These are phyloP conservation scores for Mrakia frigida DNA, from an alignment of 768 basidiomycete genomes.

Conservation along the genomic window DNA sequence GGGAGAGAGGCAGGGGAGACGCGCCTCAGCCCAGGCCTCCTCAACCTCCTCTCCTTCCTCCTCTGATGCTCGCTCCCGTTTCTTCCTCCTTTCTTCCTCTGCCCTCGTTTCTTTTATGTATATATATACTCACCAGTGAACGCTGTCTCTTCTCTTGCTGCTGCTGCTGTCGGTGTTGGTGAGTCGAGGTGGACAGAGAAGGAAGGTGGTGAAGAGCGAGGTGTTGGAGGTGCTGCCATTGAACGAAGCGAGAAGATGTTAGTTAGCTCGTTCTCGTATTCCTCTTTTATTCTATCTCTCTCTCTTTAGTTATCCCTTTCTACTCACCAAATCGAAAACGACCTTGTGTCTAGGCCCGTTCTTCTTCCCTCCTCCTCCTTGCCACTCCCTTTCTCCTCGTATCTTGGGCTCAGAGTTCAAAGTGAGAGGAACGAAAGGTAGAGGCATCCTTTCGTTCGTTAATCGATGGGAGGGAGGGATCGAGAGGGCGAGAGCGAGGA, in stretches of 20 bases:
- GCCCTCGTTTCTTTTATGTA: too few species aligned
- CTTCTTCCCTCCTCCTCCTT: too few species aligned
- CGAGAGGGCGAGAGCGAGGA: too few species aligned
- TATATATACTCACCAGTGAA: too few species aligned
- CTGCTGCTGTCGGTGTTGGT: too few species aligned
- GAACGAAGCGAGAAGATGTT: background rate
- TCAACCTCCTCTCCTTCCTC: background rate
- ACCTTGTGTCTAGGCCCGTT: conserved; percentile 22
- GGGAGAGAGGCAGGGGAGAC: background rate
- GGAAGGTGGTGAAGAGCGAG: conserved; percentile 9
- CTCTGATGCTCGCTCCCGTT: background rate
- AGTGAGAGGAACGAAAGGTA: too few species aligned
- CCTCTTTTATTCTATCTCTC: background rate
- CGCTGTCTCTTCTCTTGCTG: too few species aligned
- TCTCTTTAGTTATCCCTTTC: background rate
- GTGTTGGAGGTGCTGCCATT: conserved; percentile 27
- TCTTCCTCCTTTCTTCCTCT: background rate
- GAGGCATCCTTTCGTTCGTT: too few species aligned
- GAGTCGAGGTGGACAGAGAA: background rate
- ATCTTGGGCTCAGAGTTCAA: too few species aligned
- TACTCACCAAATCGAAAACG: conserved; percentile 31
- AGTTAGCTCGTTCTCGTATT: background rate
- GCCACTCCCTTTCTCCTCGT: background rate
- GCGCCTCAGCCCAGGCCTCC: background rate
- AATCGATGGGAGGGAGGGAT: too few species aligned